phyloP scores from a whole-genome alignment of 768 basidiomycete species.

The Boletus edulis region DNA sequence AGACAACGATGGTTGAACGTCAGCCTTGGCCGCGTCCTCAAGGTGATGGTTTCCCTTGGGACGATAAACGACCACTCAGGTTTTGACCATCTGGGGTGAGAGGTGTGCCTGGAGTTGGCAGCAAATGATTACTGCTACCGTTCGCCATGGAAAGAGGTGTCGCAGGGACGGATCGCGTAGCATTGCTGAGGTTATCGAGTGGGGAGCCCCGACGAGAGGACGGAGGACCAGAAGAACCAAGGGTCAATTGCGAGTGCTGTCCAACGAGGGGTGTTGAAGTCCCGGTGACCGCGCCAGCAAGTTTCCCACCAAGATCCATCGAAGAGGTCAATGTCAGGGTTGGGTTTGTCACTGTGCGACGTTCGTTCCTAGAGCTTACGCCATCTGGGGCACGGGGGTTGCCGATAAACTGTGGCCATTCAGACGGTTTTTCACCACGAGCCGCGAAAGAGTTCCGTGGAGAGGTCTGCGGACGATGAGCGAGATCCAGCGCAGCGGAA shows the following conservation, averaged over 20 bases:
- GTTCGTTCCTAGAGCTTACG: constrained; percentile 51
- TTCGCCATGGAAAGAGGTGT: constrained; percentile 65
- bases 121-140: constrained; percentile 43
- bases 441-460: constrained; percentile 57
- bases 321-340: constrained; percentile 61
- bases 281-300: constrained; percentile 50
- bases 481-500: constrained; percentile 91
- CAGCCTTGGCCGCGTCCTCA: constrained; percentile 49
- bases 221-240: constrained; percentile 34
- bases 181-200: constrained; percentile 55
- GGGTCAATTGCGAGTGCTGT: constrained; percentile 55
- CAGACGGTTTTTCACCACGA: constrained; percentile 75
- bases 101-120: constrained; percentile 66
- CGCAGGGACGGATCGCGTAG: constrained; percentile 80
- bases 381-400: constrained; percentile 61
- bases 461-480: constrained; percentile 82
- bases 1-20: constrained; percentile 72
- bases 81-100: constrained; percentile 57
- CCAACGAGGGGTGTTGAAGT: constrained; percentile 62
- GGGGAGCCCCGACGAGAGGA: constrained; percentile 74
- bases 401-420: constrained; percentile 90
- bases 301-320: constrained; percentile 47
- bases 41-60: constrained; percentile 43
- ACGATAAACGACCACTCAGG: constrained; percentile 62
- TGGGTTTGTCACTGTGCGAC: constrained; percentile 75